Evolutionary conservation across 2,329 filamentous ascomycete species (phyloP).

Genomic region (Neofusicoccum ribis): DNA sequence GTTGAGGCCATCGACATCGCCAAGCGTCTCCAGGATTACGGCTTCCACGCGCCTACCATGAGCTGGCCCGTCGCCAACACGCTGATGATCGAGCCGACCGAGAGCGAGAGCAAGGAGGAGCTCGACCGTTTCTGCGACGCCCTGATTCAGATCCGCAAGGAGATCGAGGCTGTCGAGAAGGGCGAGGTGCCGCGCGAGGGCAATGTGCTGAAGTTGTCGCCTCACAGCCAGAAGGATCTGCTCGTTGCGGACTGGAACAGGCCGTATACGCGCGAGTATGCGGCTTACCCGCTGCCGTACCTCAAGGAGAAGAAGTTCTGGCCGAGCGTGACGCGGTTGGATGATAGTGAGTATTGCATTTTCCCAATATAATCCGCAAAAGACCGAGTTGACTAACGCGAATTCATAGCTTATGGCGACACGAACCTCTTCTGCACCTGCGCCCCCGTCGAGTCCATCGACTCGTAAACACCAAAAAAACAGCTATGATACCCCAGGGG

Average conservation of each 20-base stretch:
- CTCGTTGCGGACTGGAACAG: conserved; percentile 76
- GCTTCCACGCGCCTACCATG: conserved; percentile 97
- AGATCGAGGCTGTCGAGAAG: conserved; percentile 81
- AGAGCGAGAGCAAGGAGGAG: conserved; percentile 89
- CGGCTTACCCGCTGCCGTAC: conserved; percentile 81
- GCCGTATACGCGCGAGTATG: conserved; percentile 77
- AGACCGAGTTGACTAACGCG: not conserved
- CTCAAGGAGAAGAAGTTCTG: conserved; percentile 97
- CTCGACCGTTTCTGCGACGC: conserved; percentile 92
- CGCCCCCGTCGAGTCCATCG: conserved; percentile 67
- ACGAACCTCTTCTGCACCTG: conserved; percentile 94
- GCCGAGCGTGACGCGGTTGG: conserved; percentile 81
- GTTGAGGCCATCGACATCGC: conserved; percentile 93
- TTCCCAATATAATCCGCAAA: conserved; percentile 27
- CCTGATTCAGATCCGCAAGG: conserved; percentile 78
- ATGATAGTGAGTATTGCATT: conserved; percentile 68
- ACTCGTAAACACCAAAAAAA: not conserved
- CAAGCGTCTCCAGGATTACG: conserved; percentile 95
- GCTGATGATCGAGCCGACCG: conserved; percentile 96
- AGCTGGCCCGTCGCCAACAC: conserved; percentile 94
- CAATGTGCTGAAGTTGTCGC: conserved; percentile 87
- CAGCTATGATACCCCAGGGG: conserved; percentile 12
- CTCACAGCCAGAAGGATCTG: conserved; percentile 81
- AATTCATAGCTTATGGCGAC: conserved; percentile 73
- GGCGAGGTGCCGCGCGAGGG: conserved; percentile 71